Conservation (phyloP, 371 early-diverging fungal genomes). For the Entomophthora muscae region DNA sequence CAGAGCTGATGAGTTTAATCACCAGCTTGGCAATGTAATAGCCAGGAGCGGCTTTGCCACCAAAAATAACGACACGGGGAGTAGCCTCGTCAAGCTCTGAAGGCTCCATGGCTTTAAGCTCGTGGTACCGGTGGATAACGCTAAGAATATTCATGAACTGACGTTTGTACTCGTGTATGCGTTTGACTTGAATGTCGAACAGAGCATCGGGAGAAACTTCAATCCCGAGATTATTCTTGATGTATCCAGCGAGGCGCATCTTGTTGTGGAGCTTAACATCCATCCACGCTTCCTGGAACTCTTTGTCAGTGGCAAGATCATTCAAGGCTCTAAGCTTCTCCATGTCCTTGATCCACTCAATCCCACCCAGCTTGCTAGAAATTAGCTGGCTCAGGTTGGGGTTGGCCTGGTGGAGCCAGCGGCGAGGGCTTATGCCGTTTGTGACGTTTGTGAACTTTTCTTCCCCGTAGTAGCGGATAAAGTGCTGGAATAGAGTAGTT, state of each 20-base stretch:
- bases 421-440: constrained; percentile 84
- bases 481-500: constrained; percentile 63
- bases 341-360: constrained; percentile 57
- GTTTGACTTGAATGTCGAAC: constrained; percentile 88
- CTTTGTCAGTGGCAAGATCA: constrained; percentile 30
- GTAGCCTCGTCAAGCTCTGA: constrained; percentile 37
- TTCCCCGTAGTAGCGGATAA: constrained; percentile 63
- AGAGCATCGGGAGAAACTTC: constrained; percentile 60
- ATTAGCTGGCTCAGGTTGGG: constrained; percentile 61
- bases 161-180: constrained; percentile 93
- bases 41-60: constrained; percentile 79
- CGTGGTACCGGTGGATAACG: constrained; percentile 73
- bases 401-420: constrained; percentile 89
- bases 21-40: constrained; percentile 90
- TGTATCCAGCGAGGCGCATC: constrained; percentile 62
- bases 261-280: constrained; percentile 71
- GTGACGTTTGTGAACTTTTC: constrained; percentile 66
- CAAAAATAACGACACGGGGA: constrained; percentile 64
- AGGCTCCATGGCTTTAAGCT: constrained; percentile 47
- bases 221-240: constrained; percentile 38
- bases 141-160: constrained; percentile 89
- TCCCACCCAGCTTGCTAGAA: constrained; percentile 45
- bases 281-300: constrained; percentile 66
- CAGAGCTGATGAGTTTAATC: constrained; percentile 87
- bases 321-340: constrained; percentile 36